Conservation (phyloP, 306 rosid species). For the Neltuma alba region DNA sequence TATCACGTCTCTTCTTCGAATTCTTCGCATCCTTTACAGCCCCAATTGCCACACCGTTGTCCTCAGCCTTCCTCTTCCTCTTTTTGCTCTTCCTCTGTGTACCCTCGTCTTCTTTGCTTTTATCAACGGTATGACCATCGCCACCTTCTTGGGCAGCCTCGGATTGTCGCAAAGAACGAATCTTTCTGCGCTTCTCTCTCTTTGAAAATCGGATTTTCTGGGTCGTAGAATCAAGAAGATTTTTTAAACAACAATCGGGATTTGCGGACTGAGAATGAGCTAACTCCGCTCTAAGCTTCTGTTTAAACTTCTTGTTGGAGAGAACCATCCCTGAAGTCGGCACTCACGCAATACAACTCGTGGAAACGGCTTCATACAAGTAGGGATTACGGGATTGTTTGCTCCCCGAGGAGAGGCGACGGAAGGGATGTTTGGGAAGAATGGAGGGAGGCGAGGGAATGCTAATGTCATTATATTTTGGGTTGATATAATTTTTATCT, state of each 20-base stretch:
- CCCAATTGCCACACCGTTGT: slow-evolving; percentile 37
- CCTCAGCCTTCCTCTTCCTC: slow-evolving; percentile 44
- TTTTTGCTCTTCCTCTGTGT: slow-evolving; percentile 44
- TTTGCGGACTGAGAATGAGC: slow-evolving; percentile 36
- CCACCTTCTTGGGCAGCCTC: slow-evolving; percentile 14
- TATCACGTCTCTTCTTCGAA: slow-evolving; percentile 36
- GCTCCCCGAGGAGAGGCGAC: too few species aligned
- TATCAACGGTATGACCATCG: neutral
- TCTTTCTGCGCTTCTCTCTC: slow-evolving; percentile 70
- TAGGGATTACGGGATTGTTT: neutral
- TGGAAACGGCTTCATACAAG: neutral
- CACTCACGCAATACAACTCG: neutral
- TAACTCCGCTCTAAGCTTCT: slow-evolving; percentile 60
- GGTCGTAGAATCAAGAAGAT: slow-evolving; percentile 48
- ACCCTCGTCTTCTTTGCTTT: slow-evolving; percentile 21
- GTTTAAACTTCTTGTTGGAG: slow-evolving; percentile 87
- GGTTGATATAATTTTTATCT: too few species aligned
- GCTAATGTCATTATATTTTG: too few species aligned
- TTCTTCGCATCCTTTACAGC: slow-evolving; percentile 32
- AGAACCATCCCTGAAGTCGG: slow-evolving; percentile 61
- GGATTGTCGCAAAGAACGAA: slow-evolving; percentile 37
- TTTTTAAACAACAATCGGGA: slow-evolving; percentile 46
- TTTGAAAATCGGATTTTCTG: slow-evolving; percentile 69
- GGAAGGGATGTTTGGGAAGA: too few species aligned
- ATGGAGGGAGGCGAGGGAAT: too few species aligned